Evolutionary conservation across 2,329 filamentous ascomycete genomes (phyloP).

Genomic region (Chaetomium olivaceum): DNA sequence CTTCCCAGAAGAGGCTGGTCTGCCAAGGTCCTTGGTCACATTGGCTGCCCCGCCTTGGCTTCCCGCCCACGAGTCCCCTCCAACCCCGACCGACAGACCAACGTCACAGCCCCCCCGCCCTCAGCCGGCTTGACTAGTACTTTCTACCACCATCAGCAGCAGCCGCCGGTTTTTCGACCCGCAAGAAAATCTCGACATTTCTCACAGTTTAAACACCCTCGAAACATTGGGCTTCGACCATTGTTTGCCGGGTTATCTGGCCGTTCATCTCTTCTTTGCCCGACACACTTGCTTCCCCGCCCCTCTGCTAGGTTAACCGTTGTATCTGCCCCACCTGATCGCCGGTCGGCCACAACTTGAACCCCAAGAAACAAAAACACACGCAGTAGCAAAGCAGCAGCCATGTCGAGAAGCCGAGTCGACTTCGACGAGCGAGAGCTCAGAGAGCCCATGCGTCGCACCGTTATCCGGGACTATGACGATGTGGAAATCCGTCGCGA

Average conservation of each 20-base stretch:
- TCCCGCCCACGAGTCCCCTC: conserved; percentile 23
- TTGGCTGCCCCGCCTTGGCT: conserved; percentile 31
- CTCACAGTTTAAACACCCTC: background rate
- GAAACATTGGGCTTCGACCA: background rate
- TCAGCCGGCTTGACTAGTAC: conserved; percentile 19
- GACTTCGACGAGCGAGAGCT: conserved; percentile 52
- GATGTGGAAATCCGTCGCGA: conserved; percentile 38
- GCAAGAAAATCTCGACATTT: background rate
- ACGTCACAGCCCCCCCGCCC: conserved; percentile 30
- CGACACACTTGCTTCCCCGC: conserved; percentile 2
- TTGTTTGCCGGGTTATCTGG: conserved; percentile 4
- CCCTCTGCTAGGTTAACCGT: conserved; percentile 9
- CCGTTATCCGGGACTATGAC: conserved; percentile 34
- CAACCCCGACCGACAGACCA: conserved; percentile 23
- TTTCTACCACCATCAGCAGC: conserved; percentile 12
- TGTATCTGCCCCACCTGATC: conserved; percentile 21
- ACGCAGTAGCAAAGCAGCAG: conserved; percentile 18
- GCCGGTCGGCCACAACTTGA: conserved; percentile 11
- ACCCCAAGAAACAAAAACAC: conserved; percentile 9
- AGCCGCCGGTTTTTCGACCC: conserved; percentile 15
- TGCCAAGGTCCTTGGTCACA: conserved; percentile 30
- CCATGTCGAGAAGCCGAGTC: conserved; percentile 37
- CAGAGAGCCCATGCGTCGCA: conserved; percentile 35
- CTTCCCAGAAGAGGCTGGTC: conserved; percentile 22
- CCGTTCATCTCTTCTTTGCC: background rate